Percentiles rank a stretch among this genome's conserved stretches.
Evolutionary conservation across 306 rosid genomes (phyloP).

Genomic region (Potentilla sterilis): DNA sequence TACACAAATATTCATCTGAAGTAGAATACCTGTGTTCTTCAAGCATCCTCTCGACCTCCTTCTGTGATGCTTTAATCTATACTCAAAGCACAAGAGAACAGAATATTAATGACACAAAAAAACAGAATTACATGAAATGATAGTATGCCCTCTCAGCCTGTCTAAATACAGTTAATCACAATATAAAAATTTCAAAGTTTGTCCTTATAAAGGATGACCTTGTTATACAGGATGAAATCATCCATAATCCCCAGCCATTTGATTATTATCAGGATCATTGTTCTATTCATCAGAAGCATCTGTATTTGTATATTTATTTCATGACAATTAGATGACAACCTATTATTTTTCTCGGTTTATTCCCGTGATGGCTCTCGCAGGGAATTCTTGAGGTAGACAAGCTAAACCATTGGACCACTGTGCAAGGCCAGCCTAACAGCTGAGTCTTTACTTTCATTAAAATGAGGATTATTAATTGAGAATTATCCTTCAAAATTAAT

Average conservation of each 20-base stretch:
- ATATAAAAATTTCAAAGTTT: background rate
- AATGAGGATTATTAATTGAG: background rate
- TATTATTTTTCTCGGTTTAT: background rate
- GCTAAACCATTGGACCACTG: background rate
- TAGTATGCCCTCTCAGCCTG: background rate
- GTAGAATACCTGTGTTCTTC: conserved; percentile 70
- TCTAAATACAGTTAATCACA: background rate
- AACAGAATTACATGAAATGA: background rate
- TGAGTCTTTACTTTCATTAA: background rate
- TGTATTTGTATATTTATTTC: background rate
- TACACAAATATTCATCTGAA: conserved; percentile 26
- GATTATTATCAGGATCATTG: background rate
- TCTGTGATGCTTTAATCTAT: conserved; percentile 76
- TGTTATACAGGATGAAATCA: background rate
- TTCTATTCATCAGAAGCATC: background rate
- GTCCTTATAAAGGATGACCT: background rate
- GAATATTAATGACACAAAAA: background rate
- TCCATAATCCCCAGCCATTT: background rate
- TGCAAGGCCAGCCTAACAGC: background rate
- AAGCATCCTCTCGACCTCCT: conserved; percentile 85
- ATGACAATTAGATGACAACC: background rate
- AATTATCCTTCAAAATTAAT: background rate
- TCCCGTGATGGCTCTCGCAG: background rate
- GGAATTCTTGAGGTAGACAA: background rate
- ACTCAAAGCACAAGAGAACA: conserved; percentile 30